Conservation (phyloP, 2,329 filamentous ascomycete genomes). For the Fusarium sp. region DNA sequence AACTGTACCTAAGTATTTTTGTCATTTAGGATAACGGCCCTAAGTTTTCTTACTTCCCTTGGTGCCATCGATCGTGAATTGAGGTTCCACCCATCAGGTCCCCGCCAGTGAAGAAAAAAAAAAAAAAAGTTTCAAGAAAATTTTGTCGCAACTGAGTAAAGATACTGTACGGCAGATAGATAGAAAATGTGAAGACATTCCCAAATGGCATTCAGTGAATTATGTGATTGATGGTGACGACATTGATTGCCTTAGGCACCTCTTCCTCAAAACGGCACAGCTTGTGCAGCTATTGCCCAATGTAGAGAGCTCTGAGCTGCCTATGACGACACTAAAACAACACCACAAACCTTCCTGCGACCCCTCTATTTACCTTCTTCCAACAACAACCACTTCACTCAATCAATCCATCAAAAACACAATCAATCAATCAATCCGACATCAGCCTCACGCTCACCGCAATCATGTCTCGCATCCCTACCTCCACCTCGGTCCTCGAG, state of each 20-base stretch:
- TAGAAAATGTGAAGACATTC: neutral
- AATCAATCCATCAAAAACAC: neutral
- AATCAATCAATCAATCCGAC: neutral
- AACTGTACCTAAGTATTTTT: rapidly evolving
- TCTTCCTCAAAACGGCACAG: slow-evolving; percentile 6
- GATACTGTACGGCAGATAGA: too few species aligned
- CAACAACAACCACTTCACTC: slow-evolving; percentile 8
- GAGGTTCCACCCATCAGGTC: neutral
- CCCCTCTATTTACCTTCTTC: slow-evolving; percentile 24
- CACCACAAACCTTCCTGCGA: neutral
- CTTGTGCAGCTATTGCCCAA: slow-evolving; percentile 1
- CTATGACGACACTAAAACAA: slow-evolving; percentile 26
- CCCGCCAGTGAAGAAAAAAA: slow-evolving; percentile 7
- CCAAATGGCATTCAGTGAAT: neutral
- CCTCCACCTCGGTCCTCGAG: slow-evolving; percentile 72
- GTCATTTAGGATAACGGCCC: rapidly evolving
- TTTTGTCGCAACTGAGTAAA: too few species aligned
- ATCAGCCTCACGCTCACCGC: neutral
- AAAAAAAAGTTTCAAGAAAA: too few species aligned
- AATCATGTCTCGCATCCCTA: slow-evolving; percentile 62
- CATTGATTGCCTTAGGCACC: slow-evolving; percentile 17
- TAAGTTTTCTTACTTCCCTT: neutral
- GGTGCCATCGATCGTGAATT: neutral
- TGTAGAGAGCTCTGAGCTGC: slow-evolving; percentile 21
- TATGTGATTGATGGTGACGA: slow-evolving; percentile 2